These are phyloP conservation scores for Gossypium stocksii DNA, from an alignment of 345 rosid genomes.

Conservation along the genomic window DNA sequence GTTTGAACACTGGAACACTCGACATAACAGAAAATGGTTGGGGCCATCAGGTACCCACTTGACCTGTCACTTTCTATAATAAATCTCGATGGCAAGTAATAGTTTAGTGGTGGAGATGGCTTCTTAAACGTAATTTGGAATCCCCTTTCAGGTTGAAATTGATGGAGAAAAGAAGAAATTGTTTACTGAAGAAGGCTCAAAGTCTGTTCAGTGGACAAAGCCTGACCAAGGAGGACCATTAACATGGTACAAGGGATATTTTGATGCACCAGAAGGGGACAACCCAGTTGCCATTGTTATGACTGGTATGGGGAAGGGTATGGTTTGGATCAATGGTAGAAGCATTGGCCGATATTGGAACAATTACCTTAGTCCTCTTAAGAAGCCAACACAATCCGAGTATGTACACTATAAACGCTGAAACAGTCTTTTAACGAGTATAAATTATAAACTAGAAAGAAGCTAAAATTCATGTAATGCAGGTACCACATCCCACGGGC, in stretches of 20 bases:
- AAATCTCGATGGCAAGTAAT: neutral
- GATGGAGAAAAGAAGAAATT: constrained; percentile 45
- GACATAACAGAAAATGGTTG: constrained; percentile 60
- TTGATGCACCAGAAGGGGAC: constrained; percentile 64
- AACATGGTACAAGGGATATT: constrained; percentile 76
- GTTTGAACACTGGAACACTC: constrained; percentile 71
- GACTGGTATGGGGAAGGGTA: constrained; percentile 69
- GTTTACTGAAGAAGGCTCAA: constrained; percentile 47
- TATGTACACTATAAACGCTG: constrained; percentile 10
- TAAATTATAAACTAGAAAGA: neutral
- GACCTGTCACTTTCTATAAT: neutral
- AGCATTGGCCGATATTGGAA: constrained; percentile 84
- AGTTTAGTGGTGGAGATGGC: neutral
- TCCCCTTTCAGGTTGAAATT: constrained; percentile 47
- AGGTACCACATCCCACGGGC: constrained; percentile 89
- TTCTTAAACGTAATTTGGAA: neutral
- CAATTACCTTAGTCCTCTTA: constrained; percentile 63
- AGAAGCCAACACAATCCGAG: constrained; percentile 62
- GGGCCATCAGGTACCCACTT: constrained; percentile 59
- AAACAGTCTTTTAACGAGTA: neutral
- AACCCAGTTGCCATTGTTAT: constrained; percentile 52
- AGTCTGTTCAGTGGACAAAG: constrained; percentile 45
- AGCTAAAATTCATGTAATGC: neutral
- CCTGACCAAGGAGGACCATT: constrained; percentile 33
- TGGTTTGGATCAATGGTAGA: constrained; percentile 83